These are phyloP conservation scores for Phytophthora pisi DNA, from an alignment of 352 stramenopile genomes.

Conservation along the genomic window DNA sequence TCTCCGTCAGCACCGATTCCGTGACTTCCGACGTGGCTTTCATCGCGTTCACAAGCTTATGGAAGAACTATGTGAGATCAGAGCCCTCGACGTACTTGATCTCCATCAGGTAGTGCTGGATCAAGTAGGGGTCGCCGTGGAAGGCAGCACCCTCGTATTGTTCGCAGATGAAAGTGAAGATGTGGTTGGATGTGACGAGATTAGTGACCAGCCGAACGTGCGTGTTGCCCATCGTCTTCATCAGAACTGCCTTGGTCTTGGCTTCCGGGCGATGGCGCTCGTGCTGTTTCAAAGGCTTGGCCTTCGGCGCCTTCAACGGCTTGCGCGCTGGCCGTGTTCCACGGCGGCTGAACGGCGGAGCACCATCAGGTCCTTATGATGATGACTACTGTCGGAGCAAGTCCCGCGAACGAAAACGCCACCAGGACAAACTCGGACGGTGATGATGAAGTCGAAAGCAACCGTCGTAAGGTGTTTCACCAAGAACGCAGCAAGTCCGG, in stretches of 20 bases:
- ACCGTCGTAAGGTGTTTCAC: not conserved
- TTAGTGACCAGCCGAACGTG: not conserved
- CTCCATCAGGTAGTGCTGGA: not conserved
- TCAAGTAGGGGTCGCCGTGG: constrained; percentile 6
- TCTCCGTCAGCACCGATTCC: constrained; percentile 5
- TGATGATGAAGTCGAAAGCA: not conserved
- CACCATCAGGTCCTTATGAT: not conserved
- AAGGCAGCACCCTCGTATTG: constrained; percentile 2
- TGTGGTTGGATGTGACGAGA: not conserved
- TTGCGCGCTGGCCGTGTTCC: not conserved
- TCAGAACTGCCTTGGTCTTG: constrained; percentile 1
- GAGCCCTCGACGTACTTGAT: constrained; percentile 3
- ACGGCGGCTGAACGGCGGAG: not conserved
- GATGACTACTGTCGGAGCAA: not conserved
- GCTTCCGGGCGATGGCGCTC: not conserved
- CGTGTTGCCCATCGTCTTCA: constrained; percentile 12
- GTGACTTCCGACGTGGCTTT: not conserved
- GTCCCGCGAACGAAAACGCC: not conserved
- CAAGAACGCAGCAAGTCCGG: too few species aligned
- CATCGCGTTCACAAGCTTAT: constrained; percentile 1
- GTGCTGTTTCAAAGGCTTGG: not conserved
- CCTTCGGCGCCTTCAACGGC: not conserved
- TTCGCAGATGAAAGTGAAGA: constrained; percentile 2
- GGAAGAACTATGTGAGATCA: not conserved
- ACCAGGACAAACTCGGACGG: not conserved